Evolutionary conservation across 768 basidiomycete species (phyloP), one percentile per base, ranked within the genome.

Genomic region (Leccinum uliginosum): DNA sequence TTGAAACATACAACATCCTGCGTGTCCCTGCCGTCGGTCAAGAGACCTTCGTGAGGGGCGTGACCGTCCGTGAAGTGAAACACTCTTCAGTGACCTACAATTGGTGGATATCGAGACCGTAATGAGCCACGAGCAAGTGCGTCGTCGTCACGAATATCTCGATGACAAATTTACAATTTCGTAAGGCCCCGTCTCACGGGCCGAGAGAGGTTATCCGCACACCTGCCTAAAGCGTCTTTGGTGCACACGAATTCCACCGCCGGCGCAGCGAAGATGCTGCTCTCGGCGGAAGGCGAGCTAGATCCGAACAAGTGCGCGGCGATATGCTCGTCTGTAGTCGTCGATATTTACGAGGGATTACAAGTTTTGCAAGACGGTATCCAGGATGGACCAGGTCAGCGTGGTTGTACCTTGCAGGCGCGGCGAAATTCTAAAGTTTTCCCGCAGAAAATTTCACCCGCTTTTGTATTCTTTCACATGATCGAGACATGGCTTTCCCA

Each of bases 71-170:
- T 15, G 73, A 76, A 50, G 78, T 93, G 12, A 77, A 83, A 51
- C 90, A 93, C 62, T 86, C 84, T 70, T 75, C 92, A 47, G 70
- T 91, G 11, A 82, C 78, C 21, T 82, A 29, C 75, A 79, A 56
- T 59, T 84, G 8, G 68, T 76, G 44, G 75, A 87, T 43, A 78
- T 92, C 27, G 74, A 76, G 56, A 74, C 69, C 54, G 76, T 93
- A n/a, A 64, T 89, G 62, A 92, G 89, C 71, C 90, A 93, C 59
- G 90, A 91, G 65, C 90, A 92, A 75, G 90, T 89, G 54, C 45
- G 71, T 63, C 23, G 40, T 24, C 48, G 50, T 35, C 27, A 38
- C 53, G 64, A 54, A 27, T 35, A 44, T 53, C 5, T 52, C 3
- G 12, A 17, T 19, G n/a, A n/a, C n/a, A n/a, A n/a, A n/a, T n/a